Evolutionary conservation across 2,329 filamentous ascomycete genomes (phyloP), one percentile per base, ranked within the genome.

Genomic region (Orbilia oligospora): DNA sequence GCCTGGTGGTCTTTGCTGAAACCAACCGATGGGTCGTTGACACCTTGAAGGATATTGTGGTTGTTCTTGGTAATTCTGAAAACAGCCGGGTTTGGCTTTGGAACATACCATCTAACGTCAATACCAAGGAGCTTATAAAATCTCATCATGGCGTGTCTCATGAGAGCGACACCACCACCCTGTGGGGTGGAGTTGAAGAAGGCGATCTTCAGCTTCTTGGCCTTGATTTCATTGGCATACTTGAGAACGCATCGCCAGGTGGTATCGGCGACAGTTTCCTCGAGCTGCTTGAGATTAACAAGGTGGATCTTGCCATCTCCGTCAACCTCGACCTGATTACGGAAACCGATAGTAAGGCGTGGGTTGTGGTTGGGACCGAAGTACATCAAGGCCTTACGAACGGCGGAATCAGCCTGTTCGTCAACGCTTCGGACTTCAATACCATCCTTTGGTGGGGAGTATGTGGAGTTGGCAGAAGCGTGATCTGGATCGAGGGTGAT

Each of bases 41-140:
- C 92, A 8, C 92, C 93, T 85, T 96, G 93, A 1, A 96, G 89
- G 80, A 95, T 94, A 84, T 96, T 96, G 88, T 96, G 93, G 81
- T 94, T 92, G 81, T 91, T 94, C 85, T 96, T 96, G 81, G 93
- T 96, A 84, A 93, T 91, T 64, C 92, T 88, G 84, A 96, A 96
- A 10, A 95, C 90, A 16, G 91, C 90, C 2, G 92, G 92, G 64
- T 91, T 90, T 22, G 93, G 92, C 83, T 93, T 93, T 5, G 93
- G 93, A 95, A 83, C 88, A 85, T 88, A 94, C 93, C 93, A 96
- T 71, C 88, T 90, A 81, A 92, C 86, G 79, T 94, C 88, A 0
- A 93, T 89, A 0, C 89, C 91, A 53, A 93, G 83, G 2, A 90
- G 85, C 70, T 89, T 88, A 27, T 91, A 88, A 82, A 94, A 92